These are phyloP conservation scores for Trichoderma simmonsii DNA, from an alignment of 2,329 filamentous ascomycete genomes.

Conservation along the genomic window DNA sequence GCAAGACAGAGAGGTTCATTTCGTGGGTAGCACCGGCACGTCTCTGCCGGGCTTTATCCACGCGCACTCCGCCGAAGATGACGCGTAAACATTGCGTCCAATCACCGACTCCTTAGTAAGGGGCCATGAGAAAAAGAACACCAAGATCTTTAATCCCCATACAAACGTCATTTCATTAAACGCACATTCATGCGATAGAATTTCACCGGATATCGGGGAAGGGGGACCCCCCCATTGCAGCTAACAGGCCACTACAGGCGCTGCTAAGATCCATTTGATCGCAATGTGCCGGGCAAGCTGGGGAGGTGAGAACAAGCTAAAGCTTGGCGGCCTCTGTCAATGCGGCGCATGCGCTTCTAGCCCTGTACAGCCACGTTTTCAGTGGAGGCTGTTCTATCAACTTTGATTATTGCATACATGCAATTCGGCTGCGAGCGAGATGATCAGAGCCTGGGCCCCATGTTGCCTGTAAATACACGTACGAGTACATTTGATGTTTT, in stretches of 20 bases:
- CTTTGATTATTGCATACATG: not conserved
- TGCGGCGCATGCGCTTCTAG: not conserved
- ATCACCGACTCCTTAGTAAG: not conserved
- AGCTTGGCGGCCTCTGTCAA: slow-evolving; percentile 14
- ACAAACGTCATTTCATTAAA: not conserved
- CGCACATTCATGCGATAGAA: not conserved
- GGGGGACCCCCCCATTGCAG: not conserved
- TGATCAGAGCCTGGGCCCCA: not conserved
- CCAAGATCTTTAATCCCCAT: not conserved
- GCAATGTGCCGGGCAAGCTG: slow-evolving; percentile 8
- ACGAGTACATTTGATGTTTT: too few species aligned
- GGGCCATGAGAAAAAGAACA: not conserved
- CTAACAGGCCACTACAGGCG: not conserved
- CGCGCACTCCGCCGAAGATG: not conserved
- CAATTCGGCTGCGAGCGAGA: not conserved
- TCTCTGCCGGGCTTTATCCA: not conserved
- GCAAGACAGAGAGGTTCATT: not conserved
- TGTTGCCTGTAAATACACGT: not conserved
- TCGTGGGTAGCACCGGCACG: not conserved
- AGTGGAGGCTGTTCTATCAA: slow-evolving; percentile 12
- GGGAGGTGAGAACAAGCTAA: not conserved
- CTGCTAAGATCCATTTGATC: not conserved
- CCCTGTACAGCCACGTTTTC: slow-evolving; percentile 18
- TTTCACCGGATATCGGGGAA: not conserved
- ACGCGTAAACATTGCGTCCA: slow-evolving; percentile 1